A percentile compares a stretch with the other conserved stretches of the same genome.
Conservation (phyloP, 192 early-diverging fungal genomes). For the Funneliformis geosporum region DNA sequence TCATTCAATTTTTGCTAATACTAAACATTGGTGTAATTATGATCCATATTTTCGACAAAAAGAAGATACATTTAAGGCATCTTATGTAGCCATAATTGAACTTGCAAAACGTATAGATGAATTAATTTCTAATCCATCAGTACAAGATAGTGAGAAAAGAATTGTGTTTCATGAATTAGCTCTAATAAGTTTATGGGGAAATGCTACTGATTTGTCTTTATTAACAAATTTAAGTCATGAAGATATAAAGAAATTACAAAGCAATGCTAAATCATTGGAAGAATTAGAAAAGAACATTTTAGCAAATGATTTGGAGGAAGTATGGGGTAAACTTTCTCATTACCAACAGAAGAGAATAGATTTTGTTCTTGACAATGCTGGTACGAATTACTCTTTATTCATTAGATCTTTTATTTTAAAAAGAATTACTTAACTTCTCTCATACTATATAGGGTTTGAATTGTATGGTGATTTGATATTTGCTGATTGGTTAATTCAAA, state of each 20-base stretch:
- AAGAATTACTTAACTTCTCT: neutral
- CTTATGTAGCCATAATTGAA: slow-evolving; percentile 62
- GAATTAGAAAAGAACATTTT: slow-evolving; percentile 64
- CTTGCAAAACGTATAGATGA: slow-evolving; percentile 56
- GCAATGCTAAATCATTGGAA: slow-evolving; percentile 42
- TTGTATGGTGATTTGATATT: slow-evolving; percentile 85
- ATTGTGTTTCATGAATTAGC: slow-evolving; percentile 68
- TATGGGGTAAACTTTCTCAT: slow-evolving; percentile 58
- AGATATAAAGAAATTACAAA: slow-evolving; percentile 71
- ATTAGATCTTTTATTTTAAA: neutral
- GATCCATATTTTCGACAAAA: slow-evolving; percentile 80
- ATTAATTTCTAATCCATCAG: slow-evolving; percentile 40
- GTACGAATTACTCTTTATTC: slow-evolving; percentile 34
- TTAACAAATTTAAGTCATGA: slow-evolving; percentile 67
- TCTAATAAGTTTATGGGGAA: slow-evolving; percentile 87
- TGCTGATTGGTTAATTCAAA: slow-evolving; percentile 79
- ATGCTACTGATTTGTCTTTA: slow-evolving; percentile 83
- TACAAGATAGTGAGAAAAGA: slow-evolving; percentile 20
- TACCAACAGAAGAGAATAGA: slow-evolving; percentile 65
- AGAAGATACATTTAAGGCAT: slow-evolving; percentile 65
- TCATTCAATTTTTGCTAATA: slow-evolving; percentile 57
- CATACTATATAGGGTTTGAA: slow-evolving; percentile 71
- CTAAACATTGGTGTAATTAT: slow-evolving; percentile 61
- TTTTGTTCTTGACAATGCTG: slow-evolving; percentile 89
- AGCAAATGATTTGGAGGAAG: slow-evolving; percentile 67